Evolutionary conservation across 306 rosid species (phyloP).

Genomic region (Styphnolobium japonicum): DNA sequence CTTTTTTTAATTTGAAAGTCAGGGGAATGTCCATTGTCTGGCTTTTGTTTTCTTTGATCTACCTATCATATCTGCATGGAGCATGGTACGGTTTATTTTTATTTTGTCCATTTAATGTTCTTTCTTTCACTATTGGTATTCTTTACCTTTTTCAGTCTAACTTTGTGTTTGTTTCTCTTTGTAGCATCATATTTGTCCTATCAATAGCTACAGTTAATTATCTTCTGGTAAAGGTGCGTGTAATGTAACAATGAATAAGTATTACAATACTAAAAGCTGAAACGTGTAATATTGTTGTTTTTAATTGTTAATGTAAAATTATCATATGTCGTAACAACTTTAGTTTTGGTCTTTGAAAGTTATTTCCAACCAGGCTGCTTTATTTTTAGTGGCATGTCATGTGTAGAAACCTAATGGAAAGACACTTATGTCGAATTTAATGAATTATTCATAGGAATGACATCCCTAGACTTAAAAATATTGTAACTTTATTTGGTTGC

Average conservation of each 20-base stretch:
- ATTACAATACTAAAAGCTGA: conserved; percentile 8
- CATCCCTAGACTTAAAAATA: neutral
- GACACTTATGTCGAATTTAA: neutral
- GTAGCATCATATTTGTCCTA: conserved; percentile 69
- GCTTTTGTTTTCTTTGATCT: conserved; percentile 69
- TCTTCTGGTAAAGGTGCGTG: conserved; percentile 82
- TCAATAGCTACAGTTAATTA: conserved; percentile 70
- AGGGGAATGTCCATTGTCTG: conserved; percentile 81
- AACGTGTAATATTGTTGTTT: neutral
- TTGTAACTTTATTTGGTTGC: neutral
- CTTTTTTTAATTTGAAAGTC: conserved; percentile 50
- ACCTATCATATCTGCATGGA: conserved; percentile 85
- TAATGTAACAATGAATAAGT: neutral
- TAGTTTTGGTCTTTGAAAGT: neutral
- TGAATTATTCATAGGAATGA: neutral
- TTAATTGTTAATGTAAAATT: neutral
- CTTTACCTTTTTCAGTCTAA: conserved; percentile 13
- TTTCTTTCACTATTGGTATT: conserved; percentile 18
- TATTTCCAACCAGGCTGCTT: neutral
- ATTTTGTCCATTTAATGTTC: neutral
- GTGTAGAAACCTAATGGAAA: neutral
- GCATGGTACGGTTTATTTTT: conserved; percentile 61
- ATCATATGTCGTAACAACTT: neutral
- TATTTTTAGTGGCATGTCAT: neutral
- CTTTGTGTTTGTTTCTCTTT: conserved; percentile 27